Conservation (phyloP, 1,284 basidiomycete species). For the Wallemia hederae region DNA sequence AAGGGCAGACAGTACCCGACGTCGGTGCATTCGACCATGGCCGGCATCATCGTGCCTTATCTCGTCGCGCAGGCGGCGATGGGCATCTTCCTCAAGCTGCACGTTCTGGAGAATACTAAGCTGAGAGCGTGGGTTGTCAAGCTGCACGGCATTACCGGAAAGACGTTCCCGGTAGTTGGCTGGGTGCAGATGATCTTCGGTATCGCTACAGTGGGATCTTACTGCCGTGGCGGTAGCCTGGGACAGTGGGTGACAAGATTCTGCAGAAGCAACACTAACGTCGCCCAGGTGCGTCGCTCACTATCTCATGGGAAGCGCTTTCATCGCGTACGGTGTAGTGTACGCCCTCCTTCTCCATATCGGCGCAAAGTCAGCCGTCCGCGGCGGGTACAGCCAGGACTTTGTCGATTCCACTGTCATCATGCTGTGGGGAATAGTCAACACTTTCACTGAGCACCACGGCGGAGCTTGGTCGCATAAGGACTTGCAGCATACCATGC, state of each 20-base stretch:
- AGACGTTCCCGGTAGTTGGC: conserved; percentile 53
- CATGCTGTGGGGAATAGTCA: conserved; percentile 53
- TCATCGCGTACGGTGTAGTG: conserved; percentile 59
- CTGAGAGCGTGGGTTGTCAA: conserved; percentile 45
- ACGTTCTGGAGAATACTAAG: conserved; percentile 45
- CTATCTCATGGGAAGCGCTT: conserved; percentile 61
- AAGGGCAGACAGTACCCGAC: conserved; percentile 38
- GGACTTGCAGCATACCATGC: conserved; percentile 68
- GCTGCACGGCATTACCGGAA: conserved; percentile 53
- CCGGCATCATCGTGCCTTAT: conserved; percentile 34
- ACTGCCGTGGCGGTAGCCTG: conserved; percentile 38
- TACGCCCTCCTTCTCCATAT: conserved; percentile 54
- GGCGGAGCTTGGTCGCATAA: conserved; percentile 57
- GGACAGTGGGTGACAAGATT: conserved; percentile 36
- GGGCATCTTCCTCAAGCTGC: conserved; percentile 75
- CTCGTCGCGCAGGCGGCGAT: conserved; percentile 35
- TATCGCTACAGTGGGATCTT: conserved; percentile 17
- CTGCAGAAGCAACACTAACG: conserved; percentile 4
- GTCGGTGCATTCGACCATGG: conserved; percentile 26
- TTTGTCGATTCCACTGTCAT: conserved; percentile 78
- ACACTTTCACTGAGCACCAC: conserved; percentile 77
- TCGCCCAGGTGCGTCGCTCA: conserved; percentile 22
- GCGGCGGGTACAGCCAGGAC: conserved; percentile 30
- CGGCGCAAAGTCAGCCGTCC: conserved; percentile 51
- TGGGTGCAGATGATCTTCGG: conserved; percentile 38